Evolutionary conservation across 2,329 filamentous ascomycete species (phyloP).

Genomic region (Cladorrhinum sp.): DNA sequence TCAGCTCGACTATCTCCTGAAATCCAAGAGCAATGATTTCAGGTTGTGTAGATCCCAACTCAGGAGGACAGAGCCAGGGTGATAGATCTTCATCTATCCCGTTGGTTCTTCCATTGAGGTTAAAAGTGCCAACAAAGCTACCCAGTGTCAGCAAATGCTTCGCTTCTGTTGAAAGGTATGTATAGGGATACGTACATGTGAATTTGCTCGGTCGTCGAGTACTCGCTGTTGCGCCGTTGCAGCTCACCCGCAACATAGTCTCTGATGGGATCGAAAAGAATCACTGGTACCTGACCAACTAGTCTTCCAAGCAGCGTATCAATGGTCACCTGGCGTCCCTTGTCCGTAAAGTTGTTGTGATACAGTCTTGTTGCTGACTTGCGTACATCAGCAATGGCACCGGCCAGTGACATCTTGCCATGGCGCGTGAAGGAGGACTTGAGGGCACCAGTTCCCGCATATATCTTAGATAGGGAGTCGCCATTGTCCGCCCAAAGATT

Average conservation of each 20-base stretch:
- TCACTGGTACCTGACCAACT: conserved; percentile 77
- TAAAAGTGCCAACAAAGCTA: conserved; percentile 78
- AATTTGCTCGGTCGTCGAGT: conserved; percentile 69
- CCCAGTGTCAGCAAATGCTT: conserved; percentile 24
- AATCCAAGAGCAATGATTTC: conserved; percentile 90
- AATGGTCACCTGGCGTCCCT: conserved; percentile 88
- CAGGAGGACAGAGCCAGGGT: conserved; percentile 75
- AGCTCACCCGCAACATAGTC: conserved; percentile 83
- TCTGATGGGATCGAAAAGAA: conserved; percentile 90
- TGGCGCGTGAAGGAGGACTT: conserved; percentile 93
- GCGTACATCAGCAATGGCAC: conserved; percentile 88
- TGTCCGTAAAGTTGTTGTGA: conserved; percentile 97
- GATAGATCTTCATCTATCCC: conserved; percentile 78
- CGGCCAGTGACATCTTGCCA: conserved; percentile 93
- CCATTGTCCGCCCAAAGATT: conserved; percentile 97
- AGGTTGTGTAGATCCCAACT: conserved; percentile 61
- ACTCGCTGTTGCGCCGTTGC: conserved; percentile 64
- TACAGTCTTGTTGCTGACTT: conserved; percentile 94
- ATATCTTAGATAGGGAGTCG: conserved; percentile 89
- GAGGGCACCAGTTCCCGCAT: conserved; percentile 90
- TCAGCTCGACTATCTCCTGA: conserved; percentile 97
- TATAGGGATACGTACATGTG: conserved; percentile 57
- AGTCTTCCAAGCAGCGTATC: conserved; percentile 86
- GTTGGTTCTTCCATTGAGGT: conserved; percentile 82
- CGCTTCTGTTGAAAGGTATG: too few species aligned